These are phyloP conservation scores for Collybia sp. DNA, from an alignment of 768 basidiomycete genomes.

Conservation along the genomic window DNA sequence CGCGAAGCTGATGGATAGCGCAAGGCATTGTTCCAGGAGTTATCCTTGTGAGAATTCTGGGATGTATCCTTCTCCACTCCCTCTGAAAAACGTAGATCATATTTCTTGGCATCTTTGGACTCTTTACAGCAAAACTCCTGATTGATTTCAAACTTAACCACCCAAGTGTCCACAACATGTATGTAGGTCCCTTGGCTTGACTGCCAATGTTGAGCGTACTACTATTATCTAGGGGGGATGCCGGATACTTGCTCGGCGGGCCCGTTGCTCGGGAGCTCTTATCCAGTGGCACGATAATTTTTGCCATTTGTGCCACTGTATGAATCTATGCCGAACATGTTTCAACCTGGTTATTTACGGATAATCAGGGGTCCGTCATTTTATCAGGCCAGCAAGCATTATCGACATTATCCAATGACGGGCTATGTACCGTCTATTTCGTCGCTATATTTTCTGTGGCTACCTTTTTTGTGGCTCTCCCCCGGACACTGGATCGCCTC, in stretches of 20 bases:
- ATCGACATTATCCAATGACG: slow-evolving; percentile 40
- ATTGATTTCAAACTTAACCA: slow-evolving; percentile 56
- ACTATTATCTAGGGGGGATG: slow-evolving; percentile 36
- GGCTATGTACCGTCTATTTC: slow-evolving; percentile 40
- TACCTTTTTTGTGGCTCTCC: slow-evolving; percentile 36
- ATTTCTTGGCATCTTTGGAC: slow-evolving; percentile 45
- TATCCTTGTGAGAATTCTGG: slow-evolving; percentile 22
- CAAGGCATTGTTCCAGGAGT: slow-evolving; percentile 46
- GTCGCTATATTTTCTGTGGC: slow-evolving; percentile 41
- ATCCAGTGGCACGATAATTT: slow-evolving; percentile 41
- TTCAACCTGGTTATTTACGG: slow-evolving; percentile 15
- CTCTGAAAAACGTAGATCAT: slow-evolving; percentile 23
- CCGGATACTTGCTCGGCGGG: slow-evolving; percentile 45
- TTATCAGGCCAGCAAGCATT: slow-evolving; percentile 51
- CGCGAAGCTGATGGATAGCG: not conserved
- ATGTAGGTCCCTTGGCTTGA: slow-evolving; percentile 1
- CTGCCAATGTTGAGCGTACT: not conserved
- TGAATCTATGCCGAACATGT: slow-evolving; percentile 6
- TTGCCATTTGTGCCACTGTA: slow-evolving; percentile 44
- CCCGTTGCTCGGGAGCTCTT: slow-evolving; percentile 41
- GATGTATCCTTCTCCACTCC: no score
- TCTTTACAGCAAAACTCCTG: slow-evolving; percentile 48
- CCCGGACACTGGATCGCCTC: slow-evolving; percentile 41
- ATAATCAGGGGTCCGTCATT: slow-evolving; percentile 37
- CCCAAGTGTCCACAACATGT: slow-evolving; percentile 51